Base-by-base conservation (phyloP, 2,329 filamentous ascomycete genomes). In the Calonectria henricotiae region DNA sequence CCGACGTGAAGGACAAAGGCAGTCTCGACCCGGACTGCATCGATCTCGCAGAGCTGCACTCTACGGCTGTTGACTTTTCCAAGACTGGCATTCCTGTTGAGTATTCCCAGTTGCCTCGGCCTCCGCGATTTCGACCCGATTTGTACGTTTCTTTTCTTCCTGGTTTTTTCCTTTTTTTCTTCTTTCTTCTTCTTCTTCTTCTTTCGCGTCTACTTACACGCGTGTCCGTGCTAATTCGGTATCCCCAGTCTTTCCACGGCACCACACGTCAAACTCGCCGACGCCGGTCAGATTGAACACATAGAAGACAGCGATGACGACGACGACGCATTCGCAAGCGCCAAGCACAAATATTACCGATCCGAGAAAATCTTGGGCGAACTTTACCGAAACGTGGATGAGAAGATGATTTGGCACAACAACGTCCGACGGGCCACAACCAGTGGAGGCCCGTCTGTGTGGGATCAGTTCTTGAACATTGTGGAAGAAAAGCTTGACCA, bases 371-470 rank as follows among this genome's bases (percentile, higher is more conserved):
- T 92, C 0, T 86, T 96, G 0, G 94, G 94, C 0, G 81, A 86
- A 5, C 84, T 97, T 0, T 96, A 93, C 78, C 89, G 93, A 1
- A 88, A 86, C 0, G 91, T 97, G 12, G 90, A 97, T 74, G 94
- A 96, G 79, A 85, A 86, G 54, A 86, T 87, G 63, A 92, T 95
- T 49, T 92, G 91, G 84, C 75, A 81, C 9, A 79, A 87, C 5
- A 81, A 90, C 17, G 85, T 88, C 44, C 83, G 80, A 51, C 77
- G 78, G 15, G 74, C 61, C 0, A 72, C 80, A 4, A 75, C 73
- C 8, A 75, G 61, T 12, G 69, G 58, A 1, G 80, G 81, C 0
- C 68, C 76, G 0, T 81, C 83, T 0, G 82, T 89, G 2, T 89
- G 87, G 86, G 79, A 84, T 3, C 77, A 82, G 7, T 69, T 89